Conservation (phyloP, 2,329 filamentous ascomycete genomes). For the Paecilomyces fulvus region DNA sequence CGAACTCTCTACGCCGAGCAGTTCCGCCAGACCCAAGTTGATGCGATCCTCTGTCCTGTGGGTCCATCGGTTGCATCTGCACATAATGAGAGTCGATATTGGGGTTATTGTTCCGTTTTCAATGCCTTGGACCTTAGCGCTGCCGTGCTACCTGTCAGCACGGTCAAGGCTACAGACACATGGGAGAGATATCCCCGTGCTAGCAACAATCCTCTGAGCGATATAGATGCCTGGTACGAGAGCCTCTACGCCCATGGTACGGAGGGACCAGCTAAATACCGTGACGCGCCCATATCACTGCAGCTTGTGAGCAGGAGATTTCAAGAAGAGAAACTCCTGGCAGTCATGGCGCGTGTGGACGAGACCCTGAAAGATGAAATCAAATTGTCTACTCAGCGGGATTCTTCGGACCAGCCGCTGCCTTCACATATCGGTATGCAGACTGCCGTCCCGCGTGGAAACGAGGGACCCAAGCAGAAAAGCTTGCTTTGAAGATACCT, state of each 20-base stretch:
- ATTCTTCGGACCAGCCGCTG: too few relatives aligned
- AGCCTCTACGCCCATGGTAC: neutral
- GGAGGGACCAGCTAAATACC: neutral
- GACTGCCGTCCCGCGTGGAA: too few relatives aligned
- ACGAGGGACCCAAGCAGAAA: too few relatives aligned
- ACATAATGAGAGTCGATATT: neutral
- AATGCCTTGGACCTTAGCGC: neutral
- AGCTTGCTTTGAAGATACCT: too few relatives aligned
- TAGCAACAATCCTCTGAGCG: neutral
- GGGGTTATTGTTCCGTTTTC: neutral
- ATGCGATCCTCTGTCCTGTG: conserved; percentile 6
- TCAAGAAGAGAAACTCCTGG: neutral
- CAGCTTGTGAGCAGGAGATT: neutral
- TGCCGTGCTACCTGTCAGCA: neutral
- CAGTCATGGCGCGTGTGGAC: neutral
- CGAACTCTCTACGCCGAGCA: neutral
- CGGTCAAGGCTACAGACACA: neutral
- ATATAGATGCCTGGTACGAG: neutral
- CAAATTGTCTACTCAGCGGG: neutral
- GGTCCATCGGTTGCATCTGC: conserved; percentile 6
- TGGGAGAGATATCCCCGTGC: neutral
- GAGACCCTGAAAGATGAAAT: neutral
- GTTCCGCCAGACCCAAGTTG: neutral
- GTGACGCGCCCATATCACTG: neutral
- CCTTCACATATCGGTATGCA: too few relatives aligned